A percentile compares a stretch with the other conserved stretches of the same genome.
These are phyloP conservation scores for Emericellopsis atlantica DNA, from an alignment of 2,329 filamentous ascomycete species.

Conservation along the genomic window DNA sequence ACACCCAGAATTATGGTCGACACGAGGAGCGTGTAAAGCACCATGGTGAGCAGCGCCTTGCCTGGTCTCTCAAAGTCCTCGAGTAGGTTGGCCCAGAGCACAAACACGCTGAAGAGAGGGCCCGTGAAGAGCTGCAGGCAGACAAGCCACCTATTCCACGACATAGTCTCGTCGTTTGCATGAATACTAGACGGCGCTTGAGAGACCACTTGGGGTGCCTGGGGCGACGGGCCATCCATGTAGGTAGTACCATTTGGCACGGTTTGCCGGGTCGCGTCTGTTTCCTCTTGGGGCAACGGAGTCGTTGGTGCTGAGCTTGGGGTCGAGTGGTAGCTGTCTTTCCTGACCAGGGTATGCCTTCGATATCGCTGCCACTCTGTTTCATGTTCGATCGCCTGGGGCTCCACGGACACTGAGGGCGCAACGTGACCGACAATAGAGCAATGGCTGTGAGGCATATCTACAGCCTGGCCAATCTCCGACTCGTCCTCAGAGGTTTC, in stretches of 20 bases:
- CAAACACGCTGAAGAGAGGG: conserved; percentile 67
- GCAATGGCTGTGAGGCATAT: background rate
- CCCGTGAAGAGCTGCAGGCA: conserved; percentile 76
- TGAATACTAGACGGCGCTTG: conserved; percentile 17
- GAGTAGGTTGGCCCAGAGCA: conserved; percentile 58
- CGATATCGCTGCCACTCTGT: conserved; percentile 49
- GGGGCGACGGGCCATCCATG: conserved; percentile 6
- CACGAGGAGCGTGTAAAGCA: conserved; percentile 51
- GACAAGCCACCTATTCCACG: conserved; percentile 89
- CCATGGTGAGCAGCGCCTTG: conserved; percentile 39
- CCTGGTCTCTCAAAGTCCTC: conserved; percentile 43
- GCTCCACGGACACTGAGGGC: conserved; percentile 21
- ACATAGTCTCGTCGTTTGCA: conserved; percentile 28
- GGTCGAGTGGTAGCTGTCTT: conserved; percentile 9
- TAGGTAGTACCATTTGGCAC: background rate
- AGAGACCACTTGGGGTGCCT: conserved; percentile 6
- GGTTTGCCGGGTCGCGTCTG: conserved; percentile 6
- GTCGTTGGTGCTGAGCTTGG: conserved; percentile 1
- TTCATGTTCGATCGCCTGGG: conserved; percentile 23
- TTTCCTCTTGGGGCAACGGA: conserved; percentile 7
- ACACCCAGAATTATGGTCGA: conserved; percentile 56
- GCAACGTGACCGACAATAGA: conserved; percentile 12
- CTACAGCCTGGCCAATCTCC: conserved; percentile 11
- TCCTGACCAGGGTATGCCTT: conserved; percentile 25
- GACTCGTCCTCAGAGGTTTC: conserved; percentile 35